Conservation (phyloP, 2,329 filamentous ascomycete genomes). For the Leptodontidium sp. region DNA sequence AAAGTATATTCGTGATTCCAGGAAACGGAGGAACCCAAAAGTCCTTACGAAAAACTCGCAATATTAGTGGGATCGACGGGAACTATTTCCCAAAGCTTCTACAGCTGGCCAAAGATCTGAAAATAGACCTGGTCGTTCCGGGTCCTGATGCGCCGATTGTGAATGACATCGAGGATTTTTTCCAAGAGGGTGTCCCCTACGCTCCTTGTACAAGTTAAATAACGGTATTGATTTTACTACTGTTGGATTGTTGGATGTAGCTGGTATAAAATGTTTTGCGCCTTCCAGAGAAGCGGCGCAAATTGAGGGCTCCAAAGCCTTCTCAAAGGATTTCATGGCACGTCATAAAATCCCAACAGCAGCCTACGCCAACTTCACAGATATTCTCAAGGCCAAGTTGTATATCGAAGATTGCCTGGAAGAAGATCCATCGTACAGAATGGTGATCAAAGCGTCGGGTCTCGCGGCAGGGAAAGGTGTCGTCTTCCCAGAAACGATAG, state of each 20-base stretch:
- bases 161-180: conserved; percentile 83
- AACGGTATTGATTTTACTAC: background rate
- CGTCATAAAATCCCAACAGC: conserved; percentile 87
- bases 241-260: conserved; percentile 9
- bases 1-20: conserved; percentile 72
- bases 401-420: conserved; percentile 62
- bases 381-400: conserved; percentile 71
- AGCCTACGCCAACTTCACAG: conserved; percentile 85
- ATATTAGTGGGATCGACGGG: conserved; percentile 68
- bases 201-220: too few relatives aligned
- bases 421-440: conserved; percentile 64
- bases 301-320: conserved; percentile 96
- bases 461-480: conserved; percentile 96
- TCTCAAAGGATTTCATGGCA: conserved; percentile 96
- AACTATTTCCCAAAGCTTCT: conserved; percentile 82
- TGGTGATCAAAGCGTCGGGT: conserved; percentile 96
- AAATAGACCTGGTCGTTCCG: conserved; percentile 82
- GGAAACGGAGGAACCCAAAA: conserved; percentile 85
- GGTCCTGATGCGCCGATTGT: conserved; percentile 92
- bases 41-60: conserved; percentile 70
- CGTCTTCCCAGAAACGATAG: conserved; percentile 70
- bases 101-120: conserved; percentile 73
- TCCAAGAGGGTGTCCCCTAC: conserved; percentile 55
- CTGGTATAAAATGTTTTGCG: conserved; percentile 82
- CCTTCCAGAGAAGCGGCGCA: conserved; percentile 81